Evolutionary conservation across 495 filamentous ascomycete species (phyloP), one percentile per base, ranked within the genome.

Genomic region (Pseudotulostoma volvatum): DNA sequence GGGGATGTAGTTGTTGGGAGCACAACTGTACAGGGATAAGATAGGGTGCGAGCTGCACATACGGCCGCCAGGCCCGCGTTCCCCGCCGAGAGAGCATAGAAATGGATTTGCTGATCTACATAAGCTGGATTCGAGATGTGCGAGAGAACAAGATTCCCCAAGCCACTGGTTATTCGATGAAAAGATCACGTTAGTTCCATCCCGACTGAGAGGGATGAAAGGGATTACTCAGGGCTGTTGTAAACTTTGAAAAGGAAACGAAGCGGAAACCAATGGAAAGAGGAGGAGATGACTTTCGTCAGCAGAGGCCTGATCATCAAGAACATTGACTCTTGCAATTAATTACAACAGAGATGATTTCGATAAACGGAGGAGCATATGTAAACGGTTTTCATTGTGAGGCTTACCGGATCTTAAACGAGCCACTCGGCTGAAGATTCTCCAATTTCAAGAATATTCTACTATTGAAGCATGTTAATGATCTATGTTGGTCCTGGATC

Each of bases 11-110:
- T 66, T 15, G 63, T 37, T 0, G 90, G 83, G 0, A 94, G 77
- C 11, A 88, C 82, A 42, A 97, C 80, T 15, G 86, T 94, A 47
- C 74, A 77, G 0, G 76, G 74, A 40, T 73, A 71, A n/a, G 63
- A 54, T n/a, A 94, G 68, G 8, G 68, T 57, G 9, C 52, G 59
- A 9, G 85, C 81, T 9, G 88, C 84, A 15, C 76, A 80, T 4
- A 84, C 84, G 51, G 84, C 87, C 11, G 88, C 90, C 2, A 97
- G 74, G 3, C 90, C 88, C 9, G 88, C 88, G 55, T 95, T 95
- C 41, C 88, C 88, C 44, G 83, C 90, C 19, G 74, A 80, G 35
- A 77, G 84, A 58, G 73, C 83, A 66, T 82, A 94, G 74, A 95
- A 93, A 57, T 88, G 84, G 3, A 76, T 59, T 15, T 53, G 44